Conservation (phyloP, 164 flowering plant genomes). For the Dillenia suffruticosa region DNA sequence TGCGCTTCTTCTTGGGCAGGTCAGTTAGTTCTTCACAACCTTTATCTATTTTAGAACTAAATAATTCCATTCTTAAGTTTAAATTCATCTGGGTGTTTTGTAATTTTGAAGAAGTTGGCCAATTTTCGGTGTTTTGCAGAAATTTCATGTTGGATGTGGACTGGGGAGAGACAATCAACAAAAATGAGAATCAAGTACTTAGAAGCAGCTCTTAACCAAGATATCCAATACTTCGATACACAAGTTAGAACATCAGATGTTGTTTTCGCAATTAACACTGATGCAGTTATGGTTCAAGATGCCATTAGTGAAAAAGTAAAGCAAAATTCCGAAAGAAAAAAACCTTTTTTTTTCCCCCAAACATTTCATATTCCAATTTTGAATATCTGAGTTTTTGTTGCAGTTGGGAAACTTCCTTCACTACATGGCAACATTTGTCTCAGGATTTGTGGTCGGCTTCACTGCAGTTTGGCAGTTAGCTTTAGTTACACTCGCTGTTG, state of each 20-base stretch:
- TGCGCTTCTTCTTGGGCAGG: conserved; percentile 99
- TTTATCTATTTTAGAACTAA: too few species aligned
- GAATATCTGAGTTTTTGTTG: neutral
- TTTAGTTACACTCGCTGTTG: conserved; percentile 87
- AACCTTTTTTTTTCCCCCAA: neutral
- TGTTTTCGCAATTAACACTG: conserved; percentile 85
- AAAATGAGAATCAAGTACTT: conserved; percentile 93
- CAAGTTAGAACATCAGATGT: conserved; percentile 91
- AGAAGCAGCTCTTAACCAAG: conserved; percentile 90
- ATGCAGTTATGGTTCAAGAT: conserved; percentile 91
- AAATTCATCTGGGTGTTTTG: too few species aligned
- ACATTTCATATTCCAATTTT: conserved; percentile 3
- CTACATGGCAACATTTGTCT: conserved; percentile 90
- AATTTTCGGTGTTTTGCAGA: conserved; percentile 40
- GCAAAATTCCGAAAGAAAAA: neutral
- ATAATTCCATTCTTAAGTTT: too few species aligned
- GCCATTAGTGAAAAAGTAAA: conserved; percentile 98
- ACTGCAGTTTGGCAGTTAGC: conserved; percentile 97
- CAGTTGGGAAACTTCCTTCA: conserved; percentile 97
- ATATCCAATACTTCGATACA: conserved; percentile 89
- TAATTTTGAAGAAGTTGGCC: too few species aligned
- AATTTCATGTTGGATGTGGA: conserved; percentile 99
- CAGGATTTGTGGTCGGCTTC: conserved; percentile 95
- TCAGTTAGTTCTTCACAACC: conserved; percentile 12
- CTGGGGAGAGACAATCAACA: conserved; percentile 92